Evolutionary conservation across 176 grass and related monocot species (phyloP).

Genomic region (Areca catechu): DNA sequence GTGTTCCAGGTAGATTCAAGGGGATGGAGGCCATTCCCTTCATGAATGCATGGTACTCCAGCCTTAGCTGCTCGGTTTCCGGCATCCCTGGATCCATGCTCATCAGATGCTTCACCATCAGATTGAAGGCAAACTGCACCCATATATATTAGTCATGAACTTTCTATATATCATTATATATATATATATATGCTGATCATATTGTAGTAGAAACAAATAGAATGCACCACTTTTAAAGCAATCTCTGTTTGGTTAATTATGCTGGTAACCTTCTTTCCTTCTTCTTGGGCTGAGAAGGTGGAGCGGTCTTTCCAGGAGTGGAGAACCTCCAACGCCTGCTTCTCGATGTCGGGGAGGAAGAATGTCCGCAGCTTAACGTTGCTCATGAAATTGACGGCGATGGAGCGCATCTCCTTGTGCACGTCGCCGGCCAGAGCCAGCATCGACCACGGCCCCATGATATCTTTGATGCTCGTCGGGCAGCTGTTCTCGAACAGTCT

Average conservation of each 20-base stretch:
- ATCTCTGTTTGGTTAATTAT: neutral
- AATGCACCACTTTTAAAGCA: neutral
- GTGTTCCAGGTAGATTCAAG: slow-evolving; percentile 28
- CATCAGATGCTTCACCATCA: slow-evolving; percentile 36
- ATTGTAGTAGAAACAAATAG: too few species aligned
- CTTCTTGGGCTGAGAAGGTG: slow-evolving; percentile 16
- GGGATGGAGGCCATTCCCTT: slow-evolving; percentile 29
- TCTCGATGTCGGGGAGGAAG: slow-evolving; percentile 21
- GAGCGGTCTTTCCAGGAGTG: slow-evolving; percentile 21
- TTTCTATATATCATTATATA: too few species aligned
- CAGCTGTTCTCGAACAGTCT: slow-evolving; percentile 17
- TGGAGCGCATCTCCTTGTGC: slow-evolving; percentile 29
- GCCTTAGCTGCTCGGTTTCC: slow-evolving; percentile 22
- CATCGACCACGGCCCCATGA: slow-evolving; percentile 32
- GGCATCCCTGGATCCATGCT: slow-evolving; percentile 20
- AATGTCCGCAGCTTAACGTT: slow-evolving; percentile 10
- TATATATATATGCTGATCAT: too few species aligned
- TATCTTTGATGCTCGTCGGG: slow-evolving; percentile 16
- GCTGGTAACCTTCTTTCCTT: slow-evolving; percentile 26
- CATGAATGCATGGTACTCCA: slow-evolving; percentile 33
- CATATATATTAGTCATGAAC: too few species aligned
- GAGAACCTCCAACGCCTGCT: slow-evolving; percentile 12
- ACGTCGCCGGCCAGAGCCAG: slow-evolving; percentile 5
- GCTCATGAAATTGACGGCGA: slow-evolving; percentile 26
- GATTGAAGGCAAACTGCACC: slow-evolving; percentile 31